Conservation (phyloP, 257 asterid genomes). For the Haberlea rhodopensis region DNA sequence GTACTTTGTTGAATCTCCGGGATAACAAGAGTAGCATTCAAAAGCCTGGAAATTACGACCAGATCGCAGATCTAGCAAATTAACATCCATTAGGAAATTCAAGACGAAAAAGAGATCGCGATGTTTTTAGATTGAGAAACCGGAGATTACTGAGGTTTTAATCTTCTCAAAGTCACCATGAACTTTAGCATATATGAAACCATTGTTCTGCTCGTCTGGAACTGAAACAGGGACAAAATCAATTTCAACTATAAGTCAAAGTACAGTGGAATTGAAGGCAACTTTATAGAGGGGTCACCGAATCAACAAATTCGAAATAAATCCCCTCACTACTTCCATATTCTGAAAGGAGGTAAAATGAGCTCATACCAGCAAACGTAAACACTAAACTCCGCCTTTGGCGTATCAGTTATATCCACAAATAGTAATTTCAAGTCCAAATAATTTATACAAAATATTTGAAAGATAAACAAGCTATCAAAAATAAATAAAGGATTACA, state of each 20-base stretch:
- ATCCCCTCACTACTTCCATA: background rate
- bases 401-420: background rate
- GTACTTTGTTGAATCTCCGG: slow-evolving; percentile 85
- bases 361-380: background rate
- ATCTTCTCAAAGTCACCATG: slow-evolving; percentile 97
- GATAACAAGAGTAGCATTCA: slow-evolving; percentile 84
- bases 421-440: background rate
- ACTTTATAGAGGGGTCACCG: slow-evolving; percentile 13
- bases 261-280: slow-evolving; percentile 1
- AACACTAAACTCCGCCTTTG: background rate
- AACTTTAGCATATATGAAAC: slow-evolving; percentile 87
- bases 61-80: slow-evolving; percentile 83
- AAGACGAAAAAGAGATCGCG: slow-evolving; percentile 23
- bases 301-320: slow-evolving; percentile 25
- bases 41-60: slow-evolving; percentile 80
- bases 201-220: slow-evolving; percentile 59
- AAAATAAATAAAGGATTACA: background rate
- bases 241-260: slow-evolving; percentile 15
- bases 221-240: slow-evolving; percentile 48
- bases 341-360: background rate
- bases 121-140: slow-evolving; percentile 17
- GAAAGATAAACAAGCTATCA: background rate
- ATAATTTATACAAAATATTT: no score
- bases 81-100: slow-evolving; percentile 32
- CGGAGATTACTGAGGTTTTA: slow-evolving; percentile 69